These are phyloP conservation scores for Leccinum pellstonianum DNA, from an alignment of 768 basidiomycete genomes.

Conservation along the genomic window DNA sequence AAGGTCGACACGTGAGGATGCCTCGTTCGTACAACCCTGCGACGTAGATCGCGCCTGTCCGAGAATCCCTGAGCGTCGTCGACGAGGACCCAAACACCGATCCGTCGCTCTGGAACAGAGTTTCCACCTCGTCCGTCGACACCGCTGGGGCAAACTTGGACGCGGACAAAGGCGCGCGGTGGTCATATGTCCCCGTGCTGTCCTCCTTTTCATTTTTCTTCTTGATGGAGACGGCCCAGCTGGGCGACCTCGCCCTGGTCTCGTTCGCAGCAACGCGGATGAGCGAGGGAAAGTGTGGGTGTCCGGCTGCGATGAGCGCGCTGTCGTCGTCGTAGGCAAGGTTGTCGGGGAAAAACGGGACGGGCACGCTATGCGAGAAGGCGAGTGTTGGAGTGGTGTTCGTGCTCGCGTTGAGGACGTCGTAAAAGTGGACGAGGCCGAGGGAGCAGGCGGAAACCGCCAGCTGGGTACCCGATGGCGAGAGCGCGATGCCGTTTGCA, in stretches of 20 bases:
- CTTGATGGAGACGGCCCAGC: conserved; percentile 56
- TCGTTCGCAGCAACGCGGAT: conserved; percentile 44
- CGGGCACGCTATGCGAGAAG: conserved; percentile 37
- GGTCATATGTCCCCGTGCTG: conserved; percentile 35
- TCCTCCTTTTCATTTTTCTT: not conserved
- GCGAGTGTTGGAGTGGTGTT: conserved; percentile 37
- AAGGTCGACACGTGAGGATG: conserved; percentile 48
- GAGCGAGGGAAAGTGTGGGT: conserved; percentile 61
- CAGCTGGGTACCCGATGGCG: conserved; percentile 46
- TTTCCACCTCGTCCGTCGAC: conserved; percentile 45
- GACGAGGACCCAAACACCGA: conserved; percentile 53
- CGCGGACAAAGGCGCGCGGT: conserved; percentile 48
- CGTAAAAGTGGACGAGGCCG: conserved; percentile 50
- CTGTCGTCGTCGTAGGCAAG: conserved; percentile 49
- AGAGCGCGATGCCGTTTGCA: conserved; percentile 67
- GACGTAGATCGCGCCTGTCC: conserved; percentile 50
- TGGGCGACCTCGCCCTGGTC: conserved; percentile 42
- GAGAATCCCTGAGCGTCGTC: conserved; percentile 51
- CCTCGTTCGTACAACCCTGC: conserved; percentile 60
- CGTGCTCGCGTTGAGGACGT: conserved; percentile 37
- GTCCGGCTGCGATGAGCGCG: conserved; percentile 58
- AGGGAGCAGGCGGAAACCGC: conserved; percentile 58
- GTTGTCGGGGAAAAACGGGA: conserved; percentile 68
- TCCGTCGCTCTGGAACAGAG: conserved; percentile 77
- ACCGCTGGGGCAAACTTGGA: conserved; percentile 39